Percentiles rank a stretch among this genome's conserved stretches.
phyloP scores from a whole-genome alignment of 192 early-diverging fungal genomes.

The Coemansia asiatica region DNA sequence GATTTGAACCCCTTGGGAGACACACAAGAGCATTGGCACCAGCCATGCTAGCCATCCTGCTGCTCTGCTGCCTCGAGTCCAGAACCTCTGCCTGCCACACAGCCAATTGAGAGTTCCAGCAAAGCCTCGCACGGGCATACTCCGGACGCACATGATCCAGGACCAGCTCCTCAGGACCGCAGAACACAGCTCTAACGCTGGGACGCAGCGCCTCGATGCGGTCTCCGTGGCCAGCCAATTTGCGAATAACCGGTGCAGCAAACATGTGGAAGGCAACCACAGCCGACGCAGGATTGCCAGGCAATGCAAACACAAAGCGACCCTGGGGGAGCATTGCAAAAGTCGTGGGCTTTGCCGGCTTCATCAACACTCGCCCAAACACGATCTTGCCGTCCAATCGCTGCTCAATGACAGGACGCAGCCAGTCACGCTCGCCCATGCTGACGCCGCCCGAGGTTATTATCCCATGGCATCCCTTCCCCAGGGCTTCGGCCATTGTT shows the following conservation, averaged over 20 bases:
- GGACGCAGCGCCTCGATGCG: slow-evolving; percentile 55
- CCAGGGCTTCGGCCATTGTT: slow-evolving; percentile 48
- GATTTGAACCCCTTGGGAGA: slow-evolving; percentile 60
- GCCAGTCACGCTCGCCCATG: slow-evolving; percentile 95
- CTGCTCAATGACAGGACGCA: slow-evolving; percentile 85
- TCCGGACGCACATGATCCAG: slow-evolving; percentile 43
- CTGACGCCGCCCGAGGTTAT: slow-evolving; percentile 94
- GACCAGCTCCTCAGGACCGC: slow-evolving; percentile 55
- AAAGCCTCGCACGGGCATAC: slow-evolving; percentile 27
- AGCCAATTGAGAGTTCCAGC: slow-evolving; percentile 19
- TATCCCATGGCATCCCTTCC: slow-evolving; percentile 66
- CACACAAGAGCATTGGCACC: slow-evolving; percentile 76
- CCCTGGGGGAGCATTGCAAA: slow-evolving; percentile 72
- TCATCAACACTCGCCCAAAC: slow-evolving; percentile 90
- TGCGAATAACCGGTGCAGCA: slow-evolving; percentile 80
- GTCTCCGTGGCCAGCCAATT: slow-evolving; percentile 66
- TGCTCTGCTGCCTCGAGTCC: slow-evolving; percentile 78
- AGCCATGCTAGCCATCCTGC: slow-evolving; percentile 73
- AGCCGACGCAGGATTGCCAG: slow-evolving; percentile 94
- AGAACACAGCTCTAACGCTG: slow-evolving; percentile 73
- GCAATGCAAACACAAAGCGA: slow-evolving; percentile 82
- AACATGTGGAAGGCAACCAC: slow-evolving; percentile 87
- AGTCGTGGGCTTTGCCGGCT: slow-evolving; percentile 94
- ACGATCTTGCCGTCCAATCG: slow-evolving; percentile 73
- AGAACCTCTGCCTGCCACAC: slow-evolving; percentile 55